Evolutionary conservation across 1,284 basidiomycete species (phyloP).

Genomic region (Violaceomyces palustris): DNA sequence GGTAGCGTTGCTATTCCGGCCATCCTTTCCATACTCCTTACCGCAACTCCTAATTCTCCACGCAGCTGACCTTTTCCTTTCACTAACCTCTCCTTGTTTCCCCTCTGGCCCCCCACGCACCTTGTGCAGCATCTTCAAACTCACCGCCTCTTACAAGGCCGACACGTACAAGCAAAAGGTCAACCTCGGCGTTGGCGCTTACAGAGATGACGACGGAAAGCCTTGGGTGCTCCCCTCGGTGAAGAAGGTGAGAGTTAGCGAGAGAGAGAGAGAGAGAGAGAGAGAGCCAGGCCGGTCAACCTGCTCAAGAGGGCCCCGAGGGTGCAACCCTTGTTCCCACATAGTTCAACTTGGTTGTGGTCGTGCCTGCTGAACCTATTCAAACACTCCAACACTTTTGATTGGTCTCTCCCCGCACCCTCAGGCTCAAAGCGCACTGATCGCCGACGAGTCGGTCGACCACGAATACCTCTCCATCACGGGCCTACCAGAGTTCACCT

Average conservation of each 20-base stretch:
- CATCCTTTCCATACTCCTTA: too few species aligned
- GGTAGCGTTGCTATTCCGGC: too few species aligned
- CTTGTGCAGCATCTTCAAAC: slow-evolving; percentile 74
- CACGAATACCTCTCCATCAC: slow-evolving; percentile 93
- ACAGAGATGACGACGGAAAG: slow-evolving; percentile 55
- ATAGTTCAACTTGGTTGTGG: too few species aligned
- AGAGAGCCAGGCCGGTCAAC: too few species aligned
- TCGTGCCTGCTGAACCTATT: too few species aligned
- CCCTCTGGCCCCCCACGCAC: too few species aligned
- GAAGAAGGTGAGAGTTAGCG: slow-evolving; percentile 47
- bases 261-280: too few species aligned
- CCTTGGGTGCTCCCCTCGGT: slow-evolving; percentile 56
- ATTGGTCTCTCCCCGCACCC: neutral
- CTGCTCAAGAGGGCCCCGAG: too few species aligned
- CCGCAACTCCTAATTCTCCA: too few species aligned
- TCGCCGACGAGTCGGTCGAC: slow-evolving; percentile 70
- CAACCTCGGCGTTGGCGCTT: slow-evolving; percentile 68
- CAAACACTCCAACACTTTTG: neutral
- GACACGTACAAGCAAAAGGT: slow-evolving; percentile 76
- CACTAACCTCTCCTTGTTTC: too few species aligned
- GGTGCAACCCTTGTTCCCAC: too few species aligned
- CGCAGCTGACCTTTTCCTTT: too few species aligned
- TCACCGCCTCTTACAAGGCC: slow-evolving; percentile 79
- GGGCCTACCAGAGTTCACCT: slow-evolving; percentile 74
- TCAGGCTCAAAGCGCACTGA: slow-evolving; percentile 69